Conservation (phyloP, 768 basidiomycete genomes). For the Collybia nuda region DNA sequence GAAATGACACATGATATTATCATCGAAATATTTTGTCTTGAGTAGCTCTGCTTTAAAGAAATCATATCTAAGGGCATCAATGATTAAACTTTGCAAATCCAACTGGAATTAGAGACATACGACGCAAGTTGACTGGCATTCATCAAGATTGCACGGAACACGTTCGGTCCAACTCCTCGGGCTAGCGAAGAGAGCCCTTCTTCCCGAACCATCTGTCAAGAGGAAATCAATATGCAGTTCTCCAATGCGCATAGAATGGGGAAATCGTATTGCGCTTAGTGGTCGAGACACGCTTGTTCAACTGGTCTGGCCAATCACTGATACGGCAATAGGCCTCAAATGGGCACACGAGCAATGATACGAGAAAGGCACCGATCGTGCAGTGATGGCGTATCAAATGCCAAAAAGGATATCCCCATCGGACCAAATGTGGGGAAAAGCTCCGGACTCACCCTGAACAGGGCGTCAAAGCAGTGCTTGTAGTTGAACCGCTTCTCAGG, state of each 20-base stretch:
- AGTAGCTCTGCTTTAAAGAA: constrained; percentile 87
- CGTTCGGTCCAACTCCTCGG: constrained; percentile 82
- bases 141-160: constrained; percentile 85
- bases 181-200: constrained; percentile 76
- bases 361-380: constrained; percentile 14
- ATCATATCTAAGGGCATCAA: constrained; percentile 61
- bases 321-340: no score
- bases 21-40: constrained; percentile 68
- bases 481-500: constrained; percentile 89
- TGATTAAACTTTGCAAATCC: background rate
- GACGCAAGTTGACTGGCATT: constrained; percentile 92
- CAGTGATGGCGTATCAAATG: background rate
- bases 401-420: constrained; percentile 11
- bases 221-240: constrained; percentile 4
- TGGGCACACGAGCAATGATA: constrained; percentile 13
- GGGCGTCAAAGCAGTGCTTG: constrained; percentile 85
- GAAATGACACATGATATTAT: constrained; percentile 84
- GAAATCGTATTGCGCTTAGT: background rate
- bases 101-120: constrained; percentile 38
- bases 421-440: constrained; percentile 7
- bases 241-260: background rate
- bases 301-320: no score
- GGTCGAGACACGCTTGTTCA: no score
- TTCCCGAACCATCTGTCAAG: constrained; percentile 76
- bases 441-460: constrained; percentile 64